Evolutionary conservation across 2,329 filamentous ascomycete genomes (phyloP), one percentile per base, ranked within the genome.

Genomic region (Botryotinia globosa): DNA sequence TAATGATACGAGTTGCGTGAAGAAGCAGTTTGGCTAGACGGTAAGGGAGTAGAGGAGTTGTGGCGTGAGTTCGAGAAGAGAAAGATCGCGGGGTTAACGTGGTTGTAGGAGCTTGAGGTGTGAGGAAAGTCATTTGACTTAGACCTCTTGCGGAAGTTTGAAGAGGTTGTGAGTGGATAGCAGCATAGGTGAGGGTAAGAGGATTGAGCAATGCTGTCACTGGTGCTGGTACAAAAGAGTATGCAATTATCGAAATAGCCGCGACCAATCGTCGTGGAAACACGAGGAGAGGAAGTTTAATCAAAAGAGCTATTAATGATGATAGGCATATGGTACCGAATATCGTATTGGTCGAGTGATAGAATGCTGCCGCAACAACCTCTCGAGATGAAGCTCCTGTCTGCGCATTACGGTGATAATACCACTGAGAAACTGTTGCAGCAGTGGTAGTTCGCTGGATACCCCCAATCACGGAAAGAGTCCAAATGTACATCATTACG

Each of bases 391-490:
- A 90, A 3, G 94, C 90, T 14, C 91, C 86, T 8, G 95, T 94
- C 18, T 90, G 88, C 7, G 90, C 90, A 78, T 97, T 92, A 75
- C 96, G 93, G 82, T 98, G 95, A 82, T 98, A 99, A 83, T 99
- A 99, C 96, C 96, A 99, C 82, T 99, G 96, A 58, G 94, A 97
- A 37, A 98, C 95, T 0, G 95, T 97, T 18, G 96, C 96, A 37
- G 94, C 95, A 22, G 95, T 97, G 25, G 94, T 96, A 34, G 93
- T 91, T 73, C 96, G 91, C 81, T 99, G 95, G 34, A 98, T 88
- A 29, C 94, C 94, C 73, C 94, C 91, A 80, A 97, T 90, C 73
- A 98, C 89, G 3, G 92, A 92, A 59, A 98, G 85, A 0, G 94
- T 96, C 96, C 96, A 99, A 77, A 98, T 90, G 82, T 98, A 98